These are phyloP conservation scores for Leishmania arabica DNA, from an alignment of 208 protist genomes.

Conservation along the genomic window DNA sequence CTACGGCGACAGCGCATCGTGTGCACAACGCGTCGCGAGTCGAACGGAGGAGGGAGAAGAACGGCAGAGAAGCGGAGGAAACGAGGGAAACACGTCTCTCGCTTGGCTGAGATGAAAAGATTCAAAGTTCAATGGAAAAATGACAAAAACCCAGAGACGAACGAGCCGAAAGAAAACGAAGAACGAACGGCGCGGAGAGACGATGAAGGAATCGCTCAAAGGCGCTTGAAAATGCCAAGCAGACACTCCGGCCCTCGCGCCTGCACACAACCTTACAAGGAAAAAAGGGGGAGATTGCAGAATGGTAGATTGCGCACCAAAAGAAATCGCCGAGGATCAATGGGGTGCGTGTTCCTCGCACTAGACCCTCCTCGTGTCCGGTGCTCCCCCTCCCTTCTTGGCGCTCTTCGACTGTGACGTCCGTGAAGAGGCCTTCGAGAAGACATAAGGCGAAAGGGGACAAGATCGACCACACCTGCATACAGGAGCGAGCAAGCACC, in stretches of 20 bases:
- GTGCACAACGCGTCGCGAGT: background rate
- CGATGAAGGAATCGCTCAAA: background rate
- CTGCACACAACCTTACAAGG: background rate
- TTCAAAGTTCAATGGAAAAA: background rate
- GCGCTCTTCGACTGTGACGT: background rate
- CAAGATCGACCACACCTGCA: background rate
- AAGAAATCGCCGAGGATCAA: too few relatives aligned
- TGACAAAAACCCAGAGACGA: background rate
- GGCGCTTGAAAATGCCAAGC: background rate
- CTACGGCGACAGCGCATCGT: background rate
- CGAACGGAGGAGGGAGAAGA: background rate
- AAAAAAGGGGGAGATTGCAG: background rate
- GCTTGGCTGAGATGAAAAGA: background rate
- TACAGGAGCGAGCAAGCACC: background rate
- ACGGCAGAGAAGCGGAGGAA: background rate
- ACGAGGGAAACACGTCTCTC: background rate
- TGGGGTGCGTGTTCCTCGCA: background rate
- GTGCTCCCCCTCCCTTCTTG: background rate
- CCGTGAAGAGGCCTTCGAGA: background rate
- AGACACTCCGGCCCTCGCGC: background rate
- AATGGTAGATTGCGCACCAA: background rate
- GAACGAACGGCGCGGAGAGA: background rate
- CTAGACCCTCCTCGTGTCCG: background rate
- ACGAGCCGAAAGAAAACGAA: background rate
- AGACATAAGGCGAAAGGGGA: background rate